These are phyloP conservation scores for Microglena sp. DNA, from an alignment of 139 green algal species.

Conservation along the genomic window DNA sequence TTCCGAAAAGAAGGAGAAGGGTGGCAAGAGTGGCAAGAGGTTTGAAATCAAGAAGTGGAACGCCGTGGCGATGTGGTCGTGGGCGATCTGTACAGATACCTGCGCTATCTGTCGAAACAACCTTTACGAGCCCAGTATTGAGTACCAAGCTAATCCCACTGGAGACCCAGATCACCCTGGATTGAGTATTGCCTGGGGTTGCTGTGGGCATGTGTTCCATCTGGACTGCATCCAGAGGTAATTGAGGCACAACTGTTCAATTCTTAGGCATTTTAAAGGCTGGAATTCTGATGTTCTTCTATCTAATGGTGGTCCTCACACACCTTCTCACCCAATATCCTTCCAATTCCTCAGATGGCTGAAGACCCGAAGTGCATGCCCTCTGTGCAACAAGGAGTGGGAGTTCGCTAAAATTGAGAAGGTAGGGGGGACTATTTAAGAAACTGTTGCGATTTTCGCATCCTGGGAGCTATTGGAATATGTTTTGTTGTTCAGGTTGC, in stretches of 20 bases:
- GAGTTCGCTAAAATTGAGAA: conserved; percentile 91
- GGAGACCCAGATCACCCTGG: conserved; percentile 82
- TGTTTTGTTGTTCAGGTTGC: too few relatives aligned
- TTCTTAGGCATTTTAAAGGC: background rate
- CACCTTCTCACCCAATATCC: background rate
- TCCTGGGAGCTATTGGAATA: too few relatives aligned
- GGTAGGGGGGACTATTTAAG: conserved; percentile 19
- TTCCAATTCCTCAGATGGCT: too few relatives aligned
- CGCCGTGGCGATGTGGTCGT: conserved; percentile 93
- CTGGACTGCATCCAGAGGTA: conserved; percentile 96
- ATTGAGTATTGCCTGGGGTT: conserved; percentile 87
- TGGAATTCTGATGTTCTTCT: background rate
- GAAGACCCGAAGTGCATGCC: conserved; percentile 88
- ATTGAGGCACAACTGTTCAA: too few relatives aligned
- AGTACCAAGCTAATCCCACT: conserved; percentile 95
- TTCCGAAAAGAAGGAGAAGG: conserved; percentile 13
- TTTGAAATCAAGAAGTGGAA: conserved; percentile 99
- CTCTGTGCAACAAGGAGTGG: conserved; percentile 93
- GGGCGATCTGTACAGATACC: conserved; percentile 93
- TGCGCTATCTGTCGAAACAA: conserved; percentile 97
- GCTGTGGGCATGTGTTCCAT: conserved; percentile 95
- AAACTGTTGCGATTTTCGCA: too few relatives aligned
- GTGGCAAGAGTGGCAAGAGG: conserved; percentile 48
- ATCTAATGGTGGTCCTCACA: background rate
- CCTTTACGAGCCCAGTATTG: conserved; percentile 94